Conservation (phyloP, 257 asterid species). For the Fraxinus excelsior region DNA sequence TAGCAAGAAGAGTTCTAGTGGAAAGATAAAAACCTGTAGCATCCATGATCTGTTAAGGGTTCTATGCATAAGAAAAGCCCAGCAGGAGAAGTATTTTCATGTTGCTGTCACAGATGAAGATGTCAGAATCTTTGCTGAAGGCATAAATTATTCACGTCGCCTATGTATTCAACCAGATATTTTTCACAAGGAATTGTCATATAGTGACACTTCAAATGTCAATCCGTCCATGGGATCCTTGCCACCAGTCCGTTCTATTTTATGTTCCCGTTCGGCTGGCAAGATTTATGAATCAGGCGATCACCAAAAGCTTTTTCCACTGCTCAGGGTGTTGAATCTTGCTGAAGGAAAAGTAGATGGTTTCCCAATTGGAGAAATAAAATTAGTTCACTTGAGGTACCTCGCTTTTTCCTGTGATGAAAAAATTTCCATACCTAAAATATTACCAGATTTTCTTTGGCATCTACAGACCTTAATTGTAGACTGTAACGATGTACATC, state of each 20-base stretch:
- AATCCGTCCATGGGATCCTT: slow-evolving; percentile 1
- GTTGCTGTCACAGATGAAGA: not conserved
- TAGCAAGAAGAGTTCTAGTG: not conserved
- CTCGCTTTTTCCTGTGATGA: slow-evolving; percentile 6
- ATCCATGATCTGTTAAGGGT: slow-evolving; percentile 27
- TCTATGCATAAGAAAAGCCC: slow-evolving; percentile 19
- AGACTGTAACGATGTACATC: not conserved
- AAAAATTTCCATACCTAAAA: slow-evolving; percentile 3
- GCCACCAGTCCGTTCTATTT: not conserved
- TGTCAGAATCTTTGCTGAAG: not conserved
- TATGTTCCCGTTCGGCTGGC: not conserved
- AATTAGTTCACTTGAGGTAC: slow-evolving; percentile 17
- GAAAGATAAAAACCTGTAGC: slow-evolving; percentile 17
- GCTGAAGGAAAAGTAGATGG: not conserved
- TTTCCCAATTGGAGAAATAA: slow-evolving; percentile 8
- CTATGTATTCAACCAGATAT: slow-evolving; percentile 1
- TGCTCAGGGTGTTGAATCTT: slow-evolving; percentile 6
- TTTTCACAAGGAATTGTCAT: not conserved
- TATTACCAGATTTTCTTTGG: not conserved
- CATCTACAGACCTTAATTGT: slow-evolving; percentile 14
- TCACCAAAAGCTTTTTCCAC: not conserved
- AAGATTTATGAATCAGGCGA: not conserved
- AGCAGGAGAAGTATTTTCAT: slow-evolving; percentile 14
- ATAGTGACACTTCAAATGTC: not conserved
- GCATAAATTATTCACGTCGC: not conserved